A percentile compares a stretch with the other conserved stretches of the same genome.
Conservation (phyloP, 2,329 filamentous ascomycete species). For the Fusarium anthophilum region DNA sequence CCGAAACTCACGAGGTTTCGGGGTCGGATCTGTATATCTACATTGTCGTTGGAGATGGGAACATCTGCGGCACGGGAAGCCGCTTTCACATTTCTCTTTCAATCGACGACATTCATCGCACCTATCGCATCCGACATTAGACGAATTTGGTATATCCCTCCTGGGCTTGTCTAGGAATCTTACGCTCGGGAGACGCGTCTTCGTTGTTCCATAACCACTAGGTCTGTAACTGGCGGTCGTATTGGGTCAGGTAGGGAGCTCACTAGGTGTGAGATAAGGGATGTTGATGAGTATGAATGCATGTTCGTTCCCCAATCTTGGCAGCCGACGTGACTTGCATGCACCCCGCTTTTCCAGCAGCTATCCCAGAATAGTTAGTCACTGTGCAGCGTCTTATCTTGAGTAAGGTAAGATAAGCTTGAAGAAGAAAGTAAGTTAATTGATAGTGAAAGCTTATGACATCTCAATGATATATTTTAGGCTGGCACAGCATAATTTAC, state of each 20-base stretch:
- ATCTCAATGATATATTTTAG: too few species aligned
- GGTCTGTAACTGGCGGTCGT: neutral
- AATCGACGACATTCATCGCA: conserved; percentile 7
- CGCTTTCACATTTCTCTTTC: conserved; percentile 1
- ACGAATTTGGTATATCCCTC: neutral
- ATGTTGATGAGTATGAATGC: neutral
- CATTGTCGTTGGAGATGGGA: neutral
- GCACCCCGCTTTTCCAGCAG: neutral
- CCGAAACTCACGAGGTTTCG: neutral
- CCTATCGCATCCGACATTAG: neutral
- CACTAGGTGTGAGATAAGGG: neutral
- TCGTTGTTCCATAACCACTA: neutral
- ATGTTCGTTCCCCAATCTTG: neutral
- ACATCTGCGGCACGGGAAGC: neutral
- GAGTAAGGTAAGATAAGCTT: neutral
- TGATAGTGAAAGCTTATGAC: neutral
- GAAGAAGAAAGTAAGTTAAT: neutral
- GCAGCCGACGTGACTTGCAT: neutral
- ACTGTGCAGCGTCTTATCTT: neutral
- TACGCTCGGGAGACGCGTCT: conserved; percentile 1
- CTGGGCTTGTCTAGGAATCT: neutral
- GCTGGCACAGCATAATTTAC: neutral
- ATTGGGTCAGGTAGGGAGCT: neutral
- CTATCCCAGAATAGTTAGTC: neutral
- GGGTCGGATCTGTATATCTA: neutral